Evolutionary conservation across 495 filamentous ascomycete species (phyloP).

Genomic region (Aspergillus sclerotioniger): DNA sequence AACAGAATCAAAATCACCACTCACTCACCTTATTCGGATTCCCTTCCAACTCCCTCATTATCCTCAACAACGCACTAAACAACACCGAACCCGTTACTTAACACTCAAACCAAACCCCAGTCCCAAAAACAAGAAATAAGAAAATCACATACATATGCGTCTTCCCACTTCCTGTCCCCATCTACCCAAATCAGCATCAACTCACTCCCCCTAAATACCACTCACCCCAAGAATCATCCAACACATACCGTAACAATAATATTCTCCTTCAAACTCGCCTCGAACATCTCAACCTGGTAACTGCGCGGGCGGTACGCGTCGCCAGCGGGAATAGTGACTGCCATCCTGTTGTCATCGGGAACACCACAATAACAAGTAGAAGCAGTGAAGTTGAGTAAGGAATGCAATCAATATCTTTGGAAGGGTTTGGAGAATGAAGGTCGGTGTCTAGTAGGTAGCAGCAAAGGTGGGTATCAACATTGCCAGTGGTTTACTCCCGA

Average conservation of each 20-base stretch:
- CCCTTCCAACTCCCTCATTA: slow-evolving; percentile 69
- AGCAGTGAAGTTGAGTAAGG: neutral
- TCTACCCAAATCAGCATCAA: slow-evolving; percentile 46
- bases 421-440: neutral
- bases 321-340: slow-evolving; percentile 2
- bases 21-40: slow-evolving; percentile 59
- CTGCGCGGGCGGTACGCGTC: slow-evolving; percentile 50
- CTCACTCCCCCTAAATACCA: no score
- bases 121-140: neutral
- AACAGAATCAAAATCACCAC: no score
- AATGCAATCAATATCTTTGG: no score
- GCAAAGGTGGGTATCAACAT: neutral
- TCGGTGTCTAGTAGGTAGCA: no score
- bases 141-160: slow-evolving; percentile 71
- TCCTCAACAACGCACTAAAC: slow-evolving; percentile 71
- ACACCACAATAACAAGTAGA: neutral
- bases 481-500: no score
- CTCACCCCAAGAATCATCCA: neutral
- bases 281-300: slow-evolving; percentile 91
- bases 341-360: neutral
- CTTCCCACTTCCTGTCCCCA: slow-evolving; percentile 94
- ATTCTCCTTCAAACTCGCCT: slow-evolving; percentile 73
- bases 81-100: slow-evolving; percentile 5
- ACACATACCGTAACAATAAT: slow-evolving; percentile 73
- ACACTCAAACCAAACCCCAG: no score